These are phyloP conservation scores for Ophiocordyceps camponoti-floridani DNA, from an alignment of 2,329 filamentous ascomycete genomes.

Conservation along the genomic window DNA sequence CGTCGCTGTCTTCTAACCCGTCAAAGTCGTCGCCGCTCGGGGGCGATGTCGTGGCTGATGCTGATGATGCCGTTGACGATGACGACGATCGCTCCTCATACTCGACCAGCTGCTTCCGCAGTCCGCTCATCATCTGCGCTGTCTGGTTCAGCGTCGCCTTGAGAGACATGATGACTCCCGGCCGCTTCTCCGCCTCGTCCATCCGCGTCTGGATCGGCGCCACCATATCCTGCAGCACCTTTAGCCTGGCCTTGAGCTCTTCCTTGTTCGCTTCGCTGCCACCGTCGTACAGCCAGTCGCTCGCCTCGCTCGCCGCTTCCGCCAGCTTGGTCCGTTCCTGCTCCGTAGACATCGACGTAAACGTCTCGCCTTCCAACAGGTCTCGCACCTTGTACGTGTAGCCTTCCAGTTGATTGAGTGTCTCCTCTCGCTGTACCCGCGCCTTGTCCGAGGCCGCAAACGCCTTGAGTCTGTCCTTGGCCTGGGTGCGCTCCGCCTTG, in stretches of 20 bases:
- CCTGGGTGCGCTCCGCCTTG: slow-evolving; percentile 27
- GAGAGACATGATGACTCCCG: slow-evolving; percentile 47
- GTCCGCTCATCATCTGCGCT: slow-evolving; percentile 47
- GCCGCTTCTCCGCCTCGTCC: slow-evolving; percentile 53
- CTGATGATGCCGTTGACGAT: slow-evolving; percentile 3
- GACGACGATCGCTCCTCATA: slow-evolving; percentile 42
- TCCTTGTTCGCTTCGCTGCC: slow-evolving; percentile 59
- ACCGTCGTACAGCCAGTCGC: slow-evolving; percentile 85
- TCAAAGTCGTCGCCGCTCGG: slow-evolving; percentile 39
- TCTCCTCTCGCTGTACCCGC: slow-evolving; percentile 63
- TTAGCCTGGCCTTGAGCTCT: slow-evolving; percentile 58
- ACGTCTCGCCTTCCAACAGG: slow-evolving; percentile 59
- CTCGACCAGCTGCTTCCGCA: slow-evolving; percentile 52
- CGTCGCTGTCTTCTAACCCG: slow-evolving; percentile 58
- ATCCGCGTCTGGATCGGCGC: slow-evolving; percentile 60
- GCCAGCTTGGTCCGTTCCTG: slow-evolving; percentile 50
- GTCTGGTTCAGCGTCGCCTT: slow-evolving; percentile 56
- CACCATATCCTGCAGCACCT: slow-evolving; percentile 60
- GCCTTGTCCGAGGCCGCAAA: slow-evolving; percentile 76
- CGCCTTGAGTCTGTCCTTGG: slow-evolving; percentile 56
- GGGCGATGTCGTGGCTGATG: slow-evolving; percentile 25
- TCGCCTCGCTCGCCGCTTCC: slow-evolving; percentile 46
- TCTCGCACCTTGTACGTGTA: slow-evolving; percentile 84
- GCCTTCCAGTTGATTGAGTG: slow-evolving; percentile 79
- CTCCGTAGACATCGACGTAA: slow-evolving; percentile 52